These are phyloP conservation scores for Dendrobium huoshanense DNA, from an alignment of 106 monocot species.

Conservation along the genomic window DNA sequence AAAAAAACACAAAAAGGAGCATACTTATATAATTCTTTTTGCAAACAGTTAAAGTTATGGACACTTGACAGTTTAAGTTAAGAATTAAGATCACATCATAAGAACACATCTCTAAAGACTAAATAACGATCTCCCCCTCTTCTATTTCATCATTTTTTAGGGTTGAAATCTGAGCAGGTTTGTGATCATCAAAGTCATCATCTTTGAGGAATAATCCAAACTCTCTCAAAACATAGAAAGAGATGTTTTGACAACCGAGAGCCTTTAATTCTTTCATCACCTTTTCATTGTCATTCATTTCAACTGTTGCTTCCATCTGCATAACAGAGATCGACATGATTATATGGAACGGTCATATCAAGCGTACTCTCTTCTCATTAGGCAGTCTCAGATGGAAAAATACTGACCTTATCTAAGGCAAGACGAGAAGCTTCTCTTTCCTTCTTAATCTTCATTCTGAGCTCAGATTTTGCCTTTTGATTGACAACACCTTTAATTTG, in stretches of 20 bases:
- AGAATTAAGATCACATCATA: no score
- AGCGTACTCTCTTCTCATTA: not conserved
- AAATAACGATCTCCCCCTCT: constrained; percentile 23
- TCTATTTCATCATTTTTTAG: constrained; percentile 11
- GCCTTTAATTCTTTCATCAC: constrained; percentile 32
- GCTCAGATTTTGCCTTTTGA: constrained; percentile 32
- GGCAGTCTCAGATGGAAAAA: not conserved
- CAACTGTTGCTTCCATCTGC: no score
- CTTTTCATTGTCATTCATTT: not conserved
- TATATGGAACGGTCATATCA: no score
- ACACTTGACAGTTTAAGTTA: no score
- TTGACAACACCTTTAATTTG: constrained; percentile 29
- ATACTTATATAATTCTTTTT: no score
- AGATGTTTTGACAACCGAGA: constrained; percentile 6
- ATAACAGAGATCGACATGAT: no score
- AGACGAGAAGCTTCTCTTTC: constrained; percentile 66
- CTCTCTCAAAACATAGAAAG: constrained; percentile 25
- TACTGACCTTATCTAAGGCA: constrained; percentile 39
- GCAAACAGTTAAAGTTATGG: no score
- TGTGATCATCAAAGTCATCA: constrained; percentile 33
- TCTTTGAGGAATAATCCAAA: constrained; percentile 55
- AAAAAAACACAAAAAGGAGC: no score
- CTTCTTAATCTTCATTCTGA: constrained; percentile 42
- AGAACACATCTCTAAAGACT: not conserved
- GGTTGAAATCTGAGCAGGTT: constrained; percentile 19